A percentile compares a stretch with the other conserved stretches of the same genome.
phyloP scores from a whole-genome alignment of 2,329 filamentous ascomycete genomes.

The Cadophora sp. region DNA sequence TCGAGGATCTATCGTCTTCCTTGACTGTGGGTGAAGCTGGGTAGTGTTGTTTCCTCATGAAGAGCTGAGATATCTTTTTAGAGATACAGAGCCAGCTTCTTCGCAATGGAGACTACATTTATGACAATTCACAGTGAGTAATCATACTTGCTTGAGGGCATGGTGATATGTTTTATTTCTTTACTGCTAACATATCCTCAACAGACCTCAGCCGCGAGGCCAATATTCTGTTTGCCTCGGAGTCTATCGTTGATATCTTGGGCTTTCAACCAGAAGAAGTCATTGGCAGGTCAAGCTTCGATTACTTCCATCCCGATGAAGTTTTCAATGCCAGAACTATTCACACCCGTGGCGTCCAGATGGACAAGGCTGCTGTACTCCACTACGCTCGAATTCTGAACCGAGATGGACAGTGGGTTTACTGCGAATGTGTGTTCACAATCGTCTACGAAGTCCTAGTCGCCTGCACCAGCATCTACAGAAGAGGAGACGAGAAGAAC shows the following conservation, averaged over 20 bases:
- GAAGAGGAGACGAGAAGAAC: conserved; percentile 68
- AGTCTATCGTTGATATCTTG: conserved; percentile 83
- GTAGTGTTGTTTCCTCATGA: conserved; percentile 26
- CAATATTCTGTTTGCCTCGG: conserved; percentile 82
- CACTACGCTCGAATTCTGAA: conserved; percentile 78
- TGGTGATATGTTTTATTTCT: background rate
- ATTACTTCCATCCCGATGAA: conserved; percentile 86
- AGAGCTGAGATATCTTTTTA: conserved; percentile 46
- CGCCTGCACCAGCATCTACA: conserved; percentile 82
- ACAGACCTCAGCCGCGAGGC: conserved; percentile 77
- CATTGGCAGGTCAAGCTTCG: conserved; percentile 78
- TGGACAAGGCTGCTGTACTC: conserved; percentile 86
- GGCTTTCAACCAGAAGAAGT: conserved; percentile 81
- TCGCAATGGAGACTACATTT: conserved; percentile 81
- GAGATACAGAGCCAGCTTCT: conserved; percentile 45
- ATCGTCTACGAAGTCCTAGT: conserved; percentile 88
- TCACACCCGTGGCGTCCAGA: conserved; percentile 73
- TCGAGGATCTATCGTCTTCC: background rate
- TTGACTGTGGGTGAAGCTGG: conserved; percentile 16
- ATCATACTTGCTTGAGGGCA: background rate
- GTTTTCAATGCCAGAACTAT: conserved; percentile 75
- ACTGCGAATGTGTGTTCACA: conserved; percentile 89
- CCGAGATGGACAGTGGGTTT: conserved; percentile 73
- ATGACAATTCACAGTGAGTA: conserved; percentile 86
- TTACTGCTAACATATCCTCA: conserved; percentile 21